phyloP scores from a whole-genome alignment of 2,329 filamentous ascomycete genomes.

The Neopestalotiopsis clavispora region DNA sequence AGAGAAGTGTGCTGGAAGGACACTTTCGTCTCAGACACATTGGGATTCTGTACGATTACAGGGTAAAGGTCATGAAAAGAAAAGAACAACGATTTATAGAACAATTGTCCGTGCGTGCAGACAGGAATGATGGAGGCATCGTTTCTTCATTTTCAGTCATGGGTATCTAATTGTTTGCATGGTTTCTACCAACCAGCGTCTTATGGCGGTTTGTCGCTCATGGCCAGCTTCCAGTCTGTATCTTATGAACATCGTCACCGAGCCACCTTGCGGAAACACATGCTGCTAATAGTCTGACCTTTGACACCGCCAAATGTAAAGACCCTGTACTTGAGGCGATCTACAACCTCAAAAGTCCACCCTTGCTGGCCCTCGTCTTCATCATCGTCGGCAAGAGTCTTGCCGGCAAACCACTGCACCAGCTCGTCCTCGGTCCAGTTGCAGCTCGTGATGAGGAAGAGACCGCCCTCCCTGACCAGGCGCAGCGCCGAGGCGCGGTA shows the following conservation, averaged over 20 bases:
- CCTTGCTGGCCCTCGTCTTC: constrained; percentile 15
- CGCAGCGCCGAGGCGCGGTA: constrained; percentile 73
- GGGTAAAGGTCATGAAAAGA: constrained; percentile 3
- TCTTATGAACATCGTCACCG: constrained; percentile 13
- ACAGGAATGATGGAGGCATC: neutral
- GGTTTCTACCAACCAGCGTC: neutral
- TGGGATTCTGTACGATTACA: constrained; percentile 11
- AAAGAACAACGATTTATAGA: constrained; percentile 15
- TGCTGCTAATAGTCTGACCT: constrained; percentile 85
- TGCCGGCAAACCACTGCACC: constrained; percentile 73
- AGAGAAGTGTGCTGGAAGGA: neutral
- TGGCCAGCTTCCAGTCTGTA: neutral
- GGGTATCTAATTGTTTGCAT: constrained; percentile 4
- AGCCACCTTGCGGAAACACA: constrained; percentile 71
- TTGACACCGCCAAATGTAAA: constrained; percentile 90
- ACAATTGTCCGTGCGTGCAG: neutral
- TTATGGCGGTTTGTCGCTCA: neutral
- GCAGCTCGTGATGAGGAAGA: constrained; percentile 90
- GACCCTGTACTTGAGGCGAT: constrained; percentile 77
- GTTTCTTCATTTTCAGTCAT: neutral
- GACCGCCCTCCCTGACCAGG: constrained; percentile 72
- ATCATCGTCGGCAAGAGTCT: constrained; percentile 28
- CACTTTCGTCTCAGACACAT: neutral
- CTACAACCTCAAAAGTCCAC: constrained; percentile 63
- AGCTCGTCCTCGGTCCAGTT: constrained; percentile 97